phyloP scores from a whole-genome alignment of 1,284 basidiomycete species.

The Papiliotrema laurentii region DNA sequence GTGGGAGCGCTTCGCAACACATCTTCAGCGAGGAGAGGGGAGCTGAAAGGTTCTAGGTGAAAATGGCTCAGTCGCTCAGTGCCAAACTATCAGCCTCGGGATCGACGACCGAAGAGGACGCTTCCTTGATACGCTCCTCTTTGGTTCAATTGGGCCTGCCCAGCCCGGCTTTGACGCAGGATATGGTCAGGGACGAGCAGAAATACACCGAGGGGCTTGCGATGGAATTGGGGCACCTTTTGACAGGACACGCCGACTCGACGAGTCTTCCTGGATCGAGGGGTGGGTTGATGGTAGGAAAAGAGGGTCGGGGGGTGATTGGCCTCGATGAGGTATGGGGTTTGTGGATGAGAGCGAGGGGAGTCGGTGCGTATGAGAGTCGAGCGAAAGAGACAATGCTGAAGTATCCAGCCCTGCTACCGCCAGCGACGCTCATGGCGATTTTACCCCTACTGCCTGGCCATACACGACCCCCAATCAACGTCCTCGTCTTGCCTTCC shows the following conservation, averaged over 20 bases:
- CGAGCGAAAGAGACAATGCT: not conserved
- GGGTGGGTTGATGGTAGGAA: conserved; percentile 40
- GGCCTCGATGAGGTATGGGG: conserved; percentile 96
- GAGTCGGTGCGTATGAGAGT: conserved; percentile 65
- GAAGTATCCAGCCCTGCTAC: conserved; percentile 64
- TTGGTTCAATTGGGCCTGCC: conserved; percentile 79
- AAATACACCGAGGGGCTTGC: conserved; percentile 78
- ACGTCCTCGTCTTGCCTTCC: conserved; percentile 62
- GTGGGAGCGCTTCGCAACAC: conserved; percentile 5
- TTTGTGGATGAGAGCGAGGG: conserved; percentile 91
- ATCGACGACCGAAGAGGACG: conserved; percentile 61
- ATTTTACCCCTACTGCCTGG: conserved; percentile 64
- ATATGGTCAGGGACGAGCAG: conserved; percentile 81
- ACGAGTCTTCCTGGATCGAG: too few relatives aligned
- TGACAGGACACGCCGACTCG: conserved; percentile 46
- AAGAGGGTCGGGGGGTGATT: conserved; percentile 60
- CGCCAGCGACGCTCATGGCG: conserved; percentile 74
- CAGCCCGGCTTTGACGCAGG: conserved; percentile 70
- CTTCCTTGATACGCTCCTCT: conserved; percentile 79
- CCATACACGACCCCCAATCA: conserved; percentile 66
- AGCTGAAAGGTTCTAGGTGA: conserved; percentile 41
- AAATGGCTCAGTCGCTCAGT: conserved; percentile 81
- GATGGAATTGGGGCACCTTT: conserved; percentile 70
- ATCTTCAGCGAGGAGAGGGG: too few relatives aligned
- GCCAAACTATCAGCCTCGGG: conserved; percentile 63